Conservation (phyloP, 306 rosid species). For the Sesbania bispinosa region DNA sequence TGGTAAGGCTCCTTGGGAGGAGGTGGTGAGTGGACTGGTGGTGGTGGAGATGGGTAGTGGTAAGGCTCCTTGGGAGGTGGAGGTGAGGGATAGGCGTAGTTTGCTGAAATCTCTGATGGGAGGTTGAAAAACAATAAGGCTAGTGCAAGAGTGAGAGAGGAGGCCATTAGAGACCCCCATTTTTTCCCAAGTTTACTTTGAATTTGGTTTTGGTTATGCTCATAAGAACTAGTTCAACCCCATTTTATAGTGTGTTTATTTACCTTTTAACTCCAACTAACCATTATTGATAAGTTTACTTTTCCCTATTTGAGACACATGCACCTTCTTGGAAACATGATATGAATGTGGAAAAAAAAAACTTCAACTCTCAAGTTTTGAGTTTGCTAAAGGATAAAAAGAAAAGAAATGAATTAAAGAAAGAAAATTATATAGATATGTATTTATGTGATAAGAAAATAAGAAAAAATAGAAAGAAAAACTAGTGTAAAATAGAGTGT, state of each 20-base stretch:
- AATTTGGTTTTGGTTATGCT: slow-evolving; percentile 22
- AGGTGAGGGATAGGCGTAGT: slow-evolving; percentile 41
- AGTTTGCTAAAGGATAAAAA: too few species aligned
- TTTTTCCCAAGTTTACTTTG: too few species aligned
- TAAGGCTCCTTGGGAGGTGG: slow-evolving; percentile 14
- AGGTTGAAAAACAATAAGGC: slow-evolving; percentile 16
- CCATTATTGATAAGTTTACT: neutral
- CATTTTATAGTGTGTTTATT: slow-evolving; percentile 29
- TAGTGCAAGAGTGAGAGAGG: slow-evolving; percentile 37
- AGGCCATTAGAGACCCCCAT: slow-evolving; percentile 49
- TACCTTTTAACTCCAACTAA: slow-evolving; percentile 4
- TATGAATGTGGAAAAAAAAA: too few species aligned
- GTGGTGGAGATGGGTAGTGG: neutral
- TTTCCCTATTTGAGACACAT: neutral
- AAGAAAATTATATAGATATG: too few species aligned
- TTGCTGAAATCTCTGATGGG: slow-evolving; percentile 34
- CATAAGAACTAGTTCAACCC: neutral
- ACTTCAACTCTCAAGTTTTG: too few species aligned
- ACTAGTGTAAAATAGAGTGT: too few species aligned
- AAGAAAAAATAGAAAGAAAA: too few species aligned
- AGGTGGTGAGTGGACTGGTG: neutral
- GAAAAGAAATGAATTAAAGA: too few species aligned
- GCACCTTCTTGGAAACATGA: slow-evolving; percentile 29
- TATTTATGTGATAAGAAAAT: too few species aligned
- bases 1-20: slow-evolving; percentile 18